phyloP scores from a whole-genome alignment of 768 basidiomycete species.

The Mycena crocata region DNA sequence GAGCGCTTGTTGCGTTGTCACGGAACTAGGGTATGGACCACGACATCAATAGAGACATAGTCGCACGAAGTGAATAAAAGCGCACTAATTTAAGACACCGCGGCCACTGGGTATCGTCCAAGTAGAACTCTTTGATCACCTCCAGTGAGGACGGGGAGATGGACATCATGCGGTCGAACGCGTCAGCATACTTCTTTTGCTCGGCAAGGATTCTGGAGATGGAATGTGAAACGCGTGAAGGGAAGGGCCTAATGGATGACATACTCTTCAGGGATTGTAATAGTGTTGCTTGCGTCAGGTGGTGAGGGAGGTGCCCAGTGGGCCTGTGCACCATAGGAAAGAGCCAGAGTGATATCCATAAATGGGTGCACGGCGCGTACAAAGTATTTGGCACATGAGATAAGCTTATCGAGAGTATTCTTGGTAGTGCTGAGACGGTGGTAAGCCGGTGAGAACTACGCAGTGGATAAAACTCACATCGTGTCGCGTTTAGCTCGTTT shows the following conservation, averaged over 20 bases:
- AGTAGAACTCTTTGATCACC: neutral
- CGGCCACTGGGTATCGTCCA: neutral
- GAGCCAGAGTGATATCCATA: neutral
- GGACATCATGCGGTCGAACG: neutral
- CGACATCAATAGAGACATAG: neutral
- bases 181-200: neutral
- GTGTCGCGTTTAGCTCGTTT: neutral
- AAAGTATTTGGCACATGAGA: neutral
- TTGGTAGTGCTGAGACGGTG: neutral
- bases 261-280: neutral
- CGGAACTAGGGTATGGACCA: neutral
- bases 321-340: neutral
- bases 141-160: neutral
- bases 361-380: neutral
- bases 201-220: neutral
- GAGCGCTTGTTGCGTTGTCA: neutral
- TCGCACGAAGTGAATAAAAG: too few species aligned
- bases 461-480: neutral
- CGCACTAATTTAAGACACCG: neutral
- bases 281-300: neutral
- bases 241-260: neutral
- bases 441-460: neutral
- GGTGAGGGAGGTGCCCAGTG: neutral
- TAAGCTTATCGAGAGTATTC: neutral
- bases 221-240: neutral